phyloP scores from a whole-genome alignment of 2,329 filamentous ascomycete genomes.

The Chlorencoelia australis region DNA sequence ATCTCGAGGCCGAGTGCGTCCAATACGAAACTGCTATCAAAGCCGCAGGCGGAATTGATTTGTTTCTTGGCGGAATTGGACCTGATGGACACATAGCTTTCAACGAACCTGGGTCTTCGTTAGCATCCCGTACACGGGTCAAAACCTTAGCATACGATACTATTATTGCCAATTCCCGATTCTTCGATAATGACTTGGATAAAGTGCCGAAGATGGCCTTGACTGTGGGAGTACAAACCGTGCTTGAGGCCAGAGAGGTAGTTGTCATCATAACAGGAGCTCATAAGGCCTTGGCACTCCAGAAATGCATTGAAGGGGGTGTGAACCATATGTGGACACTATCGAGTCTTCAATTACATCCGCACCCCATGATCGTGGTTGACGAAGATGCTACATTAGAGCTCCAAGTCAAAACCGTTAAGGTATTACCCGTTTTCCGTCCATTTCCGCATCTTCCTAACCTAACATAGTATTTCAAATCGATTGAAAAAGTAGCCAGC shows the following conservation, averaged over 20 bases:
- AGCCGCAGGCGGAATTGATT: conserved; percentile 66
- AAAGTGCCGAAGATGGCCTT: conserved; percentile 73
- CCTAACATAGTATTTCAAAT: conserved; percentile 52
- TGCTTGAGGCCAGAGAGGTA: conserved; percentile 71
- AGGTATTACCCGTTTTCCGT: conserved; percentile 31
- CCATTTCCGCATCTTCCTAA: neutral
- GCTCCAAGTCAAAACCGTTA: conserved; percentile 64
- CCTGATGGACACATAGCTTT: conserved; percentile 85
- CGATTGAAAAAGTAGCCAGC: conserved; percentile 54
- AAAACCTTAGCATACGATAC: conserved; percentile 85
- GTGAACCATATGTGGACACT: conserved; percentile 90
- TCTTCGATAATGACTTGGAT: conserved; percentile 65
- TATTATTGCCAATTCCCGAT: conserved; percentile 74
- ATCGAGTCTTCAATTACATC: conserved; percentile 70
- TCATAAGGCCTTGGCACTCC: conserved; percentile 70
- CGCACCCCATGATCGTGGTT: conserved; percentile 71
- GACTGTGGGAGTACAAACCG: conserved; percentile 76
- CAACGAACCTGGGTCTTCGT: conserved; percentile 76
- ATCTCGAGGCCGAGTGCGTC: conserved; percentile 66
- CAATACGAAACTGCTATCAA: conserved; percentile 73
- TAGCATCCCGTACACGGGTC: conserved; percentile 69
- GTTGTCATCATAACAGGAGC: conserved; percentile 74
- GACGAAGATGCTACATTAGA: conserved; percentile 72
- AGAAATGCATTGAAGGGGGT: conserved; percentile 70
- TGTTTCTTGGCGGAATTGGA: conserved; percentile 78